phyloP scores from a whole-genome alignment of 345 rosid genomes.

The Arabis alpina region DNA sequence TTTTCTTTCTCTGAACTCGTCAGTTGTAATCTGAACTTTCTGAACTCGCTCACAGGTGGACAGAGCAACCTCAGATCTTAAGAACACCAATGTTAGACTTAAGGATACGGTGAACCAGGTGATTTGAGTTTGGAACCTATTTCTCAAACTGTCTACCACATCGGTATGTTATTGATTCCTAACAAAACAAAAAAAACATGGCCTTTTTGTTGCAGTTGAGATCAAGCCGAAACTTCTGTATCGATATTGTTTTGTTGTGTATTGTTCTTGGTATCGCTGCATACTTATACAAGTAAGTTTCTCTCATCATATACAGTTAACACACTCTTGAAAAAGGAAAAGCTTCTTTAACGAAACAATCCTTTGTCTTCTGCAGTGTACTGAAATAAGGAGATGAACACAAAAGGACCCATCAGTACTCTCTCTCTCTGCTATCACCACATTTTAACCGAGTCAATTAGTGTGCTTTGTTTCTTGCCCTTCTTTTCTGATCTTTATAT shows the following conservation, averaged over 20 bases:
- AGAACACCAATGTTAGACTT: slow-evolving; percentile 96
- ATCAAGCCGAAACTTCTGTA: slow-evolving; percentile 97
- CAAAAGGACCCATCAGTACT: slow-evolving; percentile 23
- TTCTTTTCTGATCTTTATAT: slow-evolving; percentile 22
- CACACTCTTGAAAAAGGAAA: neutral
- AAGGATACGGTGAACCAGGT: slow-evolving; percentile 97
- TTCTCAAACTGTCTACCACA: slow-evolving; percentile 12
- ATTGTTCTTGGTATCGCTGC: slow-evolving; percentile 97
- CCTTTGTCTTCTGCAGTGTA: slow-evolving; percentile 56
- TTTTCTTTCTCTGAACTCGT: slow-evolving; percentile 13
- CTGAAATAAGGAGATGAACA: slow-evolving; percentile 59
- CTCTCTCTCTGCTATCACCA: neutral
- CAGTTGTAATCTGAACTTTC: slow-evolving; percentile 25
- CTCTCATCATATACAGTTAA: slow-evolving; percentile 21
- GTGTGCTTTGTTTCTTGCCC: slow-evolving; percentile 23
- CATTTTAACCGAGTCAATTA: slow-evolving; percentile 26
- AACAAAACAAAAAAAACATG: slow-evolving; percentile 20
- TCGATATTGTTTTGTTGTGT: slow-evolving; percentile 85
- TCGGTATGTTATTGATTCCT: slow-evolving; percentile 23
- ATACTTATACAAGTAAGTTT: slow-evolving; percentile 94
- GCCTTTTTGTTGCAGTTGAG: slow-evolving; percentile 68
- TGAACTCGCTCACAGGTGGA: slow-evolving; percentile 65
- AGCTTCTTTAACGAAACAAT: slow-evolving; percentile 14
- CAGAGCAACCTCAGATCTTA: slow-evolving; percentile 89
- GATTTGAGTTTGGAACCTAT: slow-evolving; percentile 32